phyloP scores from a whole-genome alignment of 2,329 filamentous ascomycete species.

The Cladosporium sp. region DNA sequence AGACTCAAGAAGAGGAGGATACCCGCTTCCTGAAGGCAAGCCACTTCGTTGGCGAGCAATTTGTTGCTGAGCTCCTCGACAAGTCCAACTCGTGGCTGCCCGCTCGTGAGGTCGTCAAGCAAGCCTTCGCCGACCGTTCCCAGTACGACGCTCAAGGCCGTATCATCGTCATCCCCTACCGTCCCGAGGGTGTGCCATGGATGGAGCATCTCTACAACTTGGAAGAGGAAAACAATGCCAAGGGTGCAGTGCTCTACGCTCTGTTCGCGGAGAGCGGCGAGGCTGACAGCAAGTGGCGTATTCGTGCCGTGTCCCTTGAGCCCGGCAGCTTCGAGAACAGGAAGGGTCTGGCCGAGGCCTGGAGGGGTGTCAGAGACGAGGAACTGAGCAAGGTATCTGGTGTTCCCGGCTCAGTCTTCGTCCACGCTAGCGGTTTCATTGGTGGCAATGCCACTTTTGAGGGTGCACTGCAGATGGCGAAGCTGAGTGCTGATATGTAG shows the following conservation, averaged over 20 bases:
- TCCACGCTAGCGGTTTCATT: constrained; percentile 93
- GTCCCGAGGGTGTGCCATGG: constrained; percentile 78
- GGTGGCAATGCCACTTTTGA: constrained; percentile 91
- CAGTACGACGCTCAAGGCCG: constrained; percentile 70
- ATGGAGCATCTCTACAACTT: constrained; percentile 92
- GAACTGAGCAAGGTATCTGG: constrained; percentile 70
- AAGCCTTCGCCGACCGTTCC: constrained; percentile 66
- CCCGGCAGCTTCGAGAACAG: constrained; percentile 87
- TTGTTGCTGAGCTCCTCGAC: constrained; percentile 74
- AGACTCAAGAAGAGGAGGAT: constrained; percentile 70
- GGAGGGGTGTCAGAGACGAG: constrained; percentile 86
- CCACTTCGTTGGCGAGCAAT: constrained; percentile 81
- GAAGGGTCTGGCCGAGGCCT: constrained; percentile 83
- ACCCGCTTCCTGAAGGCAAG: constrained; percentile 73
- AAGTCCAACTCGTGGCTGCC: constrained; percentile 78
- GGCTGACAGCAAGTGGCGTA: constrained; percentile 80
- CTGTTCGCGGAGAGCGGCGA: constrained; percentile 81
- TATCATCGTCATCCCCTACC: constrained; percentile 65
- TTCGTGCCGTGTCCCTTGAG: constrained; percentile 83
- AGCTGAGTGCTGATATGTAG: constrained; percentile 59
- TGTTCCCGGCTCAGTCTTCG: constrained; percentile 76
- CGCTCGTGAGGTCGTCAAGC: constrained; percentile 71
- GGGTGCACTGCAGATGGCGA: constrained; percentile 80
- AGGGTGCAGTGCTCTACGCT: constrained; percentile 69
- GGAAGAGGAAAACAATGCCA: constrained; percentile 56